Base-by-base conservation (phyloP, 2,329 filamentous ascomycete species). In the Diaporthe sp. region DNA sequence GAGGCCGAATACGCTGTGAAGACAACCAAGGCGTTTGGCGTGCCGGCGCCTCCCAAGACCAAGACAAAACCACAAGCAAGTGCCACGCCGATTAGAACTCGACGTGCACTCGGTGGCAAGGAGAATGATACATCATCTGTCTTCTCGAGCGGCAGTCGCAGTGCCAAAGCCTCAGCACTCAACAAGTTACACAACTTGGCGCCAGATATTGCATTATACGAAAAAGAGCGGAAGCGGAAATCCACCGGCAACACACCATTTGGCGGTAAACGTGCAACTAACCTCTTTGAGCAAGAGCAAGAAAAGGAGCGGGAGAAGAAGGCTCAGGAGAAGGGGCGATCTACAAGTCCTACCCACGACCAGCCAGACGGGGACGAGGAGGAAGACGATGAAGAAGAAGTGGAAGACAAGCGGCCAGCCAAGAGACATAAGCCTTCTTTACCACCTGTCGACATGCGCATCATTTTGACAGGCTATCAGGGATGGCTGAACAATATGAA, bases 151-250 rank as follows among this genome's bases (percentile, higher is more conserved):
- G 92, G 92, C 35, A 94, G 94, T 77, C 92, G 97, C 72, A 97
- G 95, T 79, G 96, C 97, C 19, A 99, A 98, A 82, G 92, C 93
- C 54, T 93, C 94, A 80, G 97, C 97, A 17, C 85, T 93, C n/a
- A 90, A 92, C 45, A 92, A 91, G 77, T 85, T 98, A 10, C 94
- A 97, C 71, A 89, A 91, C 47, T 87, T 96, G 74, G 95, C 94
- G 0, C 90, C 93, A 0, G 97, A 99, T 80, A 95, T 98, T 80
- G 93, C 93, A 2, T 86, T 97, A 42, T 99, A 97, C 80, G 94
- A 98, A 80, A 98, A 97, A 81, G 97, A 99, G 84, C 95, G 91
- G 86, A 98, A 97, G 85, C 92, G 97, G 28, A 83, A 85, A 9
- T 80, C 81, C 76, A 91, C 88, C 77, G 86, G 81, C 4, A 83